A percentile compares a stretch with the other conserved stretches of the same genome.
phyloP scores from a whole-genome alignment of 257 asterid genomes.

The Leptodermis oblonga region DNA sequence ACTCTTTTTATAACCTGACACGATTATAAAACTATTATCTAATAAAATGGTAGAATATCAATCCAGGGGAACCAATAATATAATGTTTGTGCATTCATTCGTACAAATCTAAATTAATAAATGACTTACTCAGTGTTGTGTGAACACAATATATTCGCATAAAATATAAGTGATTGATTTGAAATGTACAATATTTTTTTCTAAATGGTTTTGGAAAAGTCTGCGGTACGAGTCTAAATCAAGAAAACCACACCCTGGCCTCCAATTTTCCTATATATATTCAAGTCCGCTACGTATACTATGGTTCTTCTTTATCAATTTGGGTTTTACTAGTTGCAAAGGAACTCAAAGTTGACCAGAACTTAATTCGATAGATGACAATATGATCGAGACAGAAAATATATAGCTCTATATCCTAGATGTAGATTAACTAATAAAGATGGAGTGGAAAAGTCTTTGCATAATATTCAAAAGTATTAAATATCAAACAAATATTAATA shows the following conservation, averaged over 20 bases:
- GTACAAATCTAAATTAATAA: no score
- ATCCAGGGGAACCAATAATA: no score
- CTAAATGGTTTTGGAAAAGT: not conserved
- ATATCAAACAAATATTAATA: not conserved
- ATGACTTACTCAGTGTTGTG: not conserved
- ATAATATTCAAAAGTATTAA: no score
- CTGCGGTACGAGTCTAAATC: not conserved
- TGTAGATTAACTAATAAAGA: not conserved
- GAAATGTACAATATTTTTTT: no score
- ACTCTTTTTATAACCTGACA: no score
- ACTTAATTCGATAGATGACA: not conserved
- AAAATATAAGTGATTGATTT: no score
- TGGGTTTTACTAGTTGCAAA: not conserved
- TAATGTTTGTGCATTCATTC: no score
- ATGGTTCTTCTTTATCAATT: not conserved
- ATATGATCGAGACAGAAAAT: not conserved
- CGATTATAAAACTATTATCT: no score
- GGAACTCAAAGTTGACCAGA: slow-evolving; percentile 1
- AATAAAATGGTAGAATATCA: not conserved
- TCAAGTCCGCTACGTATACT: not conserved
- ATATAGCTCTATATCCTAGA: not conserved
- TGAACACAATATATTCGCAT: no score
- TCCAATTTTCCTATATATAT: not conserved
- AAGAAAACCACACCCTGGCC: not conserved
- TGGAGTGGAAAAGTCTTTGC: not conserved